Conservation (phyloP, 305 asterid species). For the Fraxinus albicans region DNA sequence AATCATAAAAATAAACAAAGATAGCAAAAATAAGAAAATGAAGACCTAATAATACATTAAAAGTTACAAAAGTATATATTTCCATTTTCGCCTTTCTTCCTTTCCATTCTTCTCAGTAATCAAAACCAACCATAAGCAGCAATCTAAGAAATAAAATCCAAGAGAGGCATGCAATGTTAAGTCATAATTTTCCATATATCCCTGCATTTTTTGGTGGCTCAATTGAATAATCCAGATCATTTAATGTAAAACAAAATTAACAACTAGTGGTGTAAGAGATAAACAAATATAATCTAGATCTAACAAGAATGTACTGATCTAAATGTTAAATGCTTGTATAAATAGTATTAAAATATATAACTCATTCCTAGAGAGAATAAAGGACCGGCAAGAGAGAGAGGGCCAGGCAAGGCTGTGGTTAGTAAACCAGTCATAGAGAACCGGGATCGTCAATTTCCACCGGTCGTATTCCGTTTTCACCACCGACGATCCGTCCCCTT, state of each 20-base stretch:
- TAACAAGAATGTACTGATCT: background rate
- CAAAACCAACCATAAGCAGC: background rate
- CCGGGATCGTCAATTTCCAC: constrained; percentile 46
- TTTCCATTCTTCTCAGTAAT: background rate
- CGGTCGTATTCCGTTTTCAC: constrained; percentile 17
- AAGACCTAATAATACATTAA: background rate
- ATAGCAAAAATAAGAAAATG: background rate
- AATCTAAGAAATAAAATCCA: background rate
- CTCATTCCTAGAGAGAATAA: background rate
- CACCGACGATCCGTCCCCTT: constrained; percentile 29
- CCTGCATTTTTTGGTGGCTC: background rate
- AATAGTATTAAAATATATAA: background rate
- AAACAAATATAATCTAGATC: background rate
- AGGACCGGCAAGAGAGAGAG: constrained; percentile 53
- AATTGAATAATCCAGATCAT: background rate
- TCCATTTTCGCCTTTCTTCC: background rate
- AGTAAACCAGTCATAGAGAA: constrained; percentile 55
- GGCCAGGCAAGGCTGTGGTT: constrained; percentile 54
- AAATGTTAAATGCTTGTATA: background rate
- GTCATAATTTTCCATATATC: background rate
- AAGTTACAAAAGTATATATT: background rate
- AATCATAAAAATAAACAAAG: background rate
- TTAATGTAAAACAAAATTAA: background rate
- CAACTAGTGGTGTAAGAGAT: background rate
- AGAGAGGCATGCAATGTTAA: background rate